Evolutionary conservation across 768 basidiomycete species (phyloP), one percentile per base, ranked within the genome.

Genomic region (Suillus clintonianus): DNA sequence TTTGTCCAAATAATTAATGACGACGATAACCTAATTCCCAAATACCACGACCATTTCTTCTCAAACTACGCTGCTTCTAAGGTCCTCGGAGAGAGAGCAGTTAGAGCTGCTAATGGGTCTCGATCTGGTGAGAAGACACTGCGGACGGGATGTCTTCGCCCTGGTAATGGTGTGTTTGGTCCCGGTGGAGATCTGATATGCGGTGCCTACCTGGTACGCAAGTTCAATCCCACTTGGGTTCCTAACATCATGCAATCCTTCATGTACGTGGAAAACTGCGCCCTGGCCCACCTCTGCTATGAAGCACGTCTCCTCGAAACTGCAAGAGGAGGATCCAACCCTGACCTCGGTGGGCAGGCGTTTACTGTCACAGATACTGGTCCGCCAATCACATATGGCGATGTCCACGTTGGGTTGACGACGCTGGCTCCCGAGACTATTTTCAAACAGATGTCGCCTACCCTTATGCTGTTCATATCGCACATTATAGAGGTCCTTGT

Each of bases 31-130:
- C 68, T 72, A 14, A 66, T 85, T 2, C 88, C 89, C 10, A 83
- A 79, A 68, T 76, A 71, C 5, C 88, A 90, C 67, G 75, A 82
- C 15, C 79, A 88, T 14, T 89, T 87, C 72, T 92, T 91, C 75
- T 92, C 91, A 14, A 93, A 92, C 71, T 93, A 93, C 62, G 89
- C 91, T 0, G 83, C 78, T 27, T 85, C 88, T 45, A 93, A 93
- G 71, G 68, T 77, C 9, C 74, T 78, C 32, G 90, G 85, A 1
- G 91, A 93, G 71, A 66, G 65, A 41, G 69, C 73, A 13, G 83
- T 87, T 14, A 76, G 83, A 60, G 67, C 69, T 67, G 72, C 84
- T 73, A 67, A 84, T 76, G 60, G 75, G 63, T 71, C 76, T n/a
- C 63, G 68, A 2, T 75, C 77, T 4, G 72, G 64, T 15, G 19